Base-by-base conservation (phyloP, 129 eudicot species). In the Calendula officinalis region DNA sequence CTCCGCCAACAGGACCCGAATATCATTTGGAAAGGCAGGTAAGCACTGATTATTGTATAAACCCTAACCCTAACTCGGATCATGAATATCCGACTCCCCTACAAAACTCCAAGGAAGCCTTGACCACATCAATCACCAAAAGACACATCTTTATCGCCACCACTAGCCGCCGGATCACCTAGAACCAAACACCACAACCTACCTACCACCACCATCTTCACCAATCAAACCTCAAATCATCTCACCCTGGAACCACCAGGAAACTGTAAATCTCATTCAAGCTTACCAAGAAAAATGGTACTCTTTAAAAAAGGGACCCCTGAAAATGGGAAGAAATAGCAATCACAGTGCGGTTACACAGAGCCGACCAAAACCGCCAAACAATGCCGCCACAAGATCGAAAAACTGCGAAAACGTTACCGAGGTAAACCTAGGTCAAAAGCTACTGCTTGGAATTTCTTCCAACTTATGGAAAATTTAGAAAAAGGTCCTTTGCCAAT, bases 301-400 rank as follows among this genome's bases (percentile, higher is more conserved):
- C 77, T 83, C 97, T 0, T 73, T 83, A 44, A 89, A 89, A 8
- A 79, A 65, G 10, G 97, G 97, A 2, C 95, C 80, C 50, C 87
- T 89, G 59, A 89, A 86, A 86, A 38, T 89, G 97, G 97, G 97
- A 89, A 53, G 90, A 89, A 73, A 82, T 89, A 6, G 76, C 91
- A 22, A 62, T 78, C 77, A 71, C 95, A 56, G 86, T 89, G 94
- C 53, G 87, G 82, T 45, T 76, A 64, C 53, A 76, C 75, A 16
- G 74, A 75, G 12, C 88, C 88, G 52, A 75, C 97, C 30, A 89
- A 86, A 36, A 54, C 97, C 69, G 66, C 87, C 67, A 85, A 78
- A 16, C 97, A 89, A 39, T 89, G 97, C 80, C 95, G 97, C 78
- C 97, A 89, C 80, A 89, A 89, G 74, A 86, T 89, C 37, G 97